phyloP scores from a whole-genome alignment of 306 rosid species.

The Leucaena leucocephala region DNA sequence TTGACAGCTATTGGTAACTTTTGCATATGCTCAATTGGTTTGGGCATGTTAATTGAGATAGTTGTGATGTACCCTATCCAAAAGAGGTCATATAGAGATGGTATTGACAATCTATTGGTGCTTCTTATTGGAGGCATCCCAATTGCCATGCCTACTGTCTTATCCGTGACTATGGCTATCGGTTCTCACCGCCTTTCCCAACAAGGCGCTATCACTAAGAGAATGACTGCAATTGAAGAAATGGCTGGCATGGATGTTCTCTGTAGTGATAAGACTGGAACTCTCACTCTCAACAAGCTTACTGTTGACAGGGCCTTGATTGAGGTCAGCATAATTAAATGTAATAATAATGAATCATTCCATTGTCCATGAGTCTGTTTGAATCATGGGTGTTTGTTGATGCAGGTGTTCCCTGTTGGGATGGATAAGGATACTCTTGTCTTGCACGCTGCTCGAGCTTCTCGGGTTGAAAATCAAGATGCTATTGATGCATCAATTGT shows the following conservation, averaged over 20 bases:
- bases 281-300: constrained; percentile 94
- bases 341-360: too few species aligned
- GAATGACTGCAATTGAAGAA: constrained; percentile 98
- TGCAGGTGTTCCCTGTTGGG: constrained; percentile 56
- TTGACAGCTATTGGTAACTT: constrained; percentile 93
- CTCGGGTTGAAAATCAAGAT: constrained; percentile 84
- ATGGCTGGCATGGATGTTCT: constrained; percentile 98
- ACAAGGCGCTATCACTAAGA: constrained; percentile 97
- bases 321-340: constrained; percentile 52
- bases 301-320: constrained; percentile 74
- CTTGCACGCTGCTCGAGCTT: constrained; percentile 78
- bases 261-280: constrained; percentile 96
- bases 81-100: constrained; percentile 73
- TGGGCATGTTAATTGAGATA: constrained; percentile 86
- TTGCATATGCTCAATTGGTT: constrained; percentile 82
- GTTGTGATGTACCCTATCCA: constrained; percentile 84
- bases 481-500: constrained; percentile 92
- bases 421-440: constrained; percentile 62
- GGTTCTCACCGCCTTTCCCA: constrained; percentile 84
- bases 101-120: constrained; percentile 88
- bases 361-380: not conserved
- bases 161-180: constrained; percentile 96
- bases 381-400: constrained; percentile 29
- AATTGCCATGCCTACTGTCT: constrained; percentile 94
- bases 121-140: constrained; percentile 96